Evolutionary conservation across 352 stramenopile species (phyloP).

Genomic region (Pythium coloratum): DNA sequence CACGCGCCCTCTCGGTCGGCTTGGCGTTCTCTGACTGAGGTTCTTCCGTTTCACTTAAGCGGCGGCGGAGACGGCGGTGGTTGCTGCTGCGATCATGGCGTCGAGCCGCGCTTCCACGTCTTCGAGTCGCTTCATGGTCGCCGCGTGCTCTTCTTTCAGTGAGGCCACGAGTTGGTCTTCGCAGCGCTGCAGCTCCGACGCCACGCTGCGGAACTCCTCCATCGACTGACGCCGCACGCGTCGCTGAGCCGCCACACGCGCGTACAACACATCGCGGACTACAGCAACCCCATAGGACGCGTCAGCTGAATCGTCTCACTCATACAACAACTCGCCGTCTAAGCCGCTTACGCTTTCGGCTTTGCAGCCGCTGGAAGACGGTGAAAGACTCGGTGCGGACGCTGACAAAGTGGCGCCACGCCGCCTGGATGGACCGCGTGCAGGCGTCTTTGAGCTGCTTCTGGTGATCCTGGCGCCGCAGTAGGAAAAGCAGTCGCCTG

Average conservation of each 20-base stretch:
- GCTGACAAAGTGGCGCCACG: slow-evolving; percentile 41
- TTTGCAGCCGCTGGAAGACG: not conserved
- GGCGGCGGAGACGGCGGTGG: not conserved
- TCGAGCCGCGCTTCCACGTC: slow-evolving; percentile 49
- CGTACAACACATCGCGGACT: slow-evolving; percentile 37
- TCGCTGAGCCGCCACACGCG: slow-evolving; percentile 42
- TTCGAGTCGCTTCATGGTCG: slow-evolving; percentile 41
- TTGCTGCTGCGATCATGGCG: slow-evolving; percentile 5
- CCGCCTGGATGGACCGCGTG: slow-evolving; percentile 59
- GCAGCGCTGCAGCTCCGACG: slow-evolving; percentile 43
- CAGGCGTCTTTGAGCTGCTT: slow-evolving; percentile 44
- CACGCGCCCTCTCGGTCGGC: not conserved
- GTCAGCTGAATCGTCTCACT: not conserved
- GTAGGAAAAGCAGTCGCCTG: slow-evolving; percentile 53
- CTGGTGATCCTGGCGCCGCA: slow-evolving; percentile 47
- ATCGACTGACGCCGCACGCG: slow-evolving; percentile 46
- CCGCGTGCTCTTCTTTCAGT: slow-evolving; percentile 43
- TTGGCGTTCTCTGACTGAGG: slow-evolving; percentile 25
- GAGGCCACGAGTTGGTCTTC: slow-evolving; percentile 47
- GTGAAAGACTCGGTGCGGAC: not conserved
- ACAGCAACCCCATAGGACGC: not conserved
- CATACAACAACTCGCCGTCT: not conserved
- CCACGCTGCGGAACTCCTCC: slow-evolving; percentile 42
- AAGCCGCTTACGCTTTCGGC: slow-evolving; percentile 5
- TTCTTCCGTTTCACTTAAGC: not conserved